Percentiles rank a stretch among this genome's conserved stretches.
Conservation (phyloP, 306 rosid species). For the Quercus wislizeni region DNA sequence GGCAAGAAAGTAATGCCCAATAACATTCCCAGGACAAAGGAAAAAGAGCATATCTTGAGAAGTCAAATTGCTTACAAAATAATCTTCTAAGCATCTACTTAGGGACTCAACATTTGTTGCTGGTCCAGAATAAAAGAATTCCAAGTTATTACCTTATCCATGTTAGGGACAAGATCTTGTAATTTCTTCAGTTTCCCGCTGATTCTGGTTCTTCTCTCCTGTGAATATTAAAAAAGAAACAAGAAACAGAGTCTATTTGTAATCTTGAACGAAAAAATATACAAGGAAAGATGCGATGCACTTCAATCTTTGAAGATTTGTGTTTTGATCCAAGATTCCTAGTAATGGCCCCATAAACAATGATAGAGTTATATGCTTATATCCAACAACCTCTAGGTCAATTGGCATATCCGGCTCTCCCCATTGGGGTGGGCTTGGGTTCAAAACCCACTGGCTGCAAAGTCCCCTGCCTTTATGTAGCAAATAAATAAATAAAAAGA, state of each 20-base stretch:
- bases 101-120: neutral
- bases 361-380: neutral
- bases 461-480: too few species aligned
- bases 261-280: neutral
- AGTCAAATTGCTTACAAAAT: neutral
- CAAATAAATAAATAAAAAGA: too few species aligned
- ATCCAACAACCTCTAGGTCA: too few species aligned
- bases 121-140: neutral
- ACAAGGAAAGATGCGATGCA: too few species aligned
- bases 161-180: conserved; percentile 92
- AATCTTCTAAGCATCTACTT: neutral
- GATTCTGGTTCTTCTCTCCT: conserved; percentile 93
- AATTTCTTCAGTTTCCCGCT: conserved; percentile 86
- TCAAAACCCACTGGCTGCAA: too few species aligned
- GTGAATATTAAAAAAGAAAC: neutral
- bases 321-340: too few species aligned
- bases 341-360: neutral
- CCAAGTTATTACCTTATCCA: conserved; percentile 70
- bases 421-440: too few species aligned
- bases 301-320: too few species aligned
- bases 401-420: too few species aligned
- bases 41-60: neutral
- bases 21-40: neutral
- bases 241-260: neutral
- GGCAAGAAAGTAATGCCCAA: neutral